Evolutionary conservation across 2,329 filamentous ascomycete genomes (phyloP).

Genomic region (Whalleya microplaca): DNA sequence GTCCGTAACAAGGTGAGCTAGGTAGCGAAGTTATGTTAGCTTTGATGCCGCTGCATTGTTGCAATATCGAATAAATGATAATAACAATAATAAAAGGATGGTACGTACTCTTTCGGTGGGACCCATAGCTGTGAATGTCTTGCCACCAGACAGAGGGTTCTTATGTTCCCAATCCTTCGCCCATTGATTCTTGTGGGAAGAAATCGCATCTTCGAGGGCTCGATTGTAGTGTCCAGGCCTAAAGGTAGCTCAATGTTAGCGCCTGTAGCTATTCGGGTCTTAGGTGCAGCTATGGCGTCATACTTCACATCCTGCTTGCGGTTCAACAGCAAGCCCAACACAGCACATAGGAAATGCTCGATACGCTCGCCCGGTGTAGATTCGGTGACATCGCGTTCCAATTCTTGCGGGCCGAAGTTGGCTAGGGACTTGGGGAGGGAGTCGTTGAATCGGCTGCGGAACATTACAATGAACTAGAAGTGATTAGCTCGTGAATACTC

Average conservation of each 20-base stretch:
- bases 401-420: constrained; percentile 92
- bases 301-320: constrained; percentile 99
- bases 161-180: constrained; percentile 78
- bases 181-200: constrained; percentile 87
- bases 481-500: constrained; percentile 38
- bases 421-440: constrained; percentile 84
- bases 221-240: constrained; percentile 92
- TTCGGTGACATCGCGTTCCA: constrained; percentile 84
- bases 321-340: constrained; percentile 87
- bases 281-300: constrained; percentile 42
- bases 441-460: constrained; percentile 89
- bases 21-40: constrained; percentile 18
- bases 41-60: constrained; percentile 1
- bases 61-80: not conserved
- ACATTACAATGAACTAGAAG: constrained; percentile 93
- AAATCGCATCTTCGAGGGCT: constrained; percentile 90
- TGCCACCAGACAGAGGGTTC: constrained; percentile 80
- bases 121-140: constrained; percentile 80
- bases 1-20: constrained; percentile 84
- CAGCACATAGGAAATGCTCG: constrained; percentile 85
- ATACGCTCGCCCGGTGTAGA: constrained; percentile 79
- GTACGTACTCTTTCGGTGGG: constrained; percentile 81
- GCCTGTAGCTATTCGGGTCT: constrained; percentile 4
- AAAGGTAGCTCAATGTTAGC: constrained; percentile 27
- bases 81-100: no score